Evolutionary conservation across 768 basidiomycete species (phyloP).

Genomic region (Calocybe cyanea): DNA sequence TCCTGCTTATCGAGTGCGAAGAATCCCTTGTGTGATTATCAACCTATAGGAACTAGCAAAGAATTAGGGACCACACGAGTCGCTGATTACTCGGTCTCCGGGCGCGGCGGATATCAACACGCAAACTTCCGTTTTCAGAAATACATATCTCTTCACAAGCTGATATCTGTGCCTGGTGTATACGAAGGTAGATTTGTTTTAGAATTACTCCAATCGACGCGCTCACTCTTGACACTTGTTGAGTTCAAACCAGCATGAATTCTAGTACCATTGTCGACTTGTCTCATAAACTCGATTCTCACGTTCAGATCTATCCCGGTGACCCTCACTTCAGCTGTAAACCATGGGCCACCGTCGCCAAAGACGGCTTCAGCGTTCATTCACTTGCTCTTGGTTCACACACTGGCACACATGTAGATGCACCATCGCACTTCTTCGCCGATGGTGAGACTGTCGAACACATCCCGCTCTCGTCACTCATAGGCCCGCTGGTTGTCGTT

Average conservation of each 20-base stretch:
- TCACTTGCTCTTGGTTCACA: slow-evolving; percentile 60
- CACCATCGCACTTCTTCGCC: slow-evolving; percentile 67
- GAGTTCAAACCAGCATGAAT: slow-evolving; percentile 6
- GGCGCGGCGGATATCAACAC: too few relatives aligned
- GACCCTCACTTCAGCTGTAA: slow-evolving; percentile 45
- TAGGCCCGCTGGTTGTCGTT: slow-evolving; percentile 52
- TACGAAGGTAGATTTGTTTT: too few relatives aligned
- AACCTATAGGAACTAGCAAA: too few relatives aligned
- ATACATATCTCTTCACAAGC: too few relatives aligned
- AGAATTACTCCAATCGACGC: too few relatives aligned
- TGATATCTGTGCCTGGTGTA: too few relatives aligned
- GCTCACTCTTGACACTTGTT: too few relatives aligned
- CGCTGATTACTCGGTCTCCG: too few relatives aligned
- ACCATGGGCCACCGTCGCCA: slow-evolving; percentile 33
- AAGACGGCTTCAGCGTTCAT: slow-evolving; percentile 50
- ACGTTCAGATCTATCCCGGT: slow-evolving; percentile 50
- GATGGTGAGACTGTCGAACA: slow-evolving; percentile 56
- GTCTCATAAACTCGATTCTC: slow-evolving; percentile 42
- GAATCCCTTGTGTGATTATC: too few relatives aligned
- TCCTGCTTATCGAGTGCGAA: too few relatives aligned
- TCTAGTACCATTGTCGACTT: slow-evolving; percentile 44
- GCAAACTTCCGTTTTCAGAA: too few relatives aligned
- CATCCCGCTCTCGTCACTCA: slow-evolving; percentile 48
- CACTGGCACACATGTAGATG: slow-evolving; percentile 78
- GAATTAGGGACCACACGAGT: too few relatives aligned